Evolutionary conservation across 495 filamentous ascomycete genomes (phyloP).

Genomic region (Penicillium macrosclerotiorum): DNA sequence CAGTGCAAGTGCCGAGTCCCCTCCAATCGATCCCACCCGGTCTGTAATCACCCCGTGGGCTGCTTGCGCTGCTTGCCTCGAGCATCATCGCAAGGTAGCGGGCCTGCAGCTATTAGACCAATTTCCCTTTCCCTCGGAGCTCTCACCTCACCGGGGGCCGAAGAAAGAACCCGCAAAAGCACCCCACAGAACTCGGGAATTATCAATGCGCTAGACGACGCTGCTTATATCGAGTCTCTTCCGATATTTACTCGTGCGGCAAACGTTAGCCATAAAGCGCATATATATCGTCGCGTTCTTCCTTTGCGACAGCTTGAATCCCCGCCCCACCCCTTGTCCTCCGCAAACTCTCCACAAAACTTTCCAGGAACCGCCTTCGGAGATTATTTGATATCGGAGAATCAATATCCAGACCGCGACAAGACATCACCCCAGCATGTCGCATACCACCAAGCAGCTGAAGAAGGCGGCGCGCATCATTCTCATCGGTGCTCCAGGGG

Average conservation of each 20-base stretch:
- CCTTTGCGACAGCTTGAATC: neutral
- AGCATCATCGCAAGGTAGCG: neutral
- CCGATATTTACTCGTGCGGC: neutral
- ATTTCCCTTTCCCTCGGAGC: conserved; percentile 15
- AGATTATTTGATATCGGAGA: conserved; percentile 8
- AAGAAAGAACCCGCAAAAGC: conserved; percentile 22
- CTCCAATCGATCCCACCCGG: neutral
- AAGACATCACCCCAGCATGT: conserved; percentile 14
- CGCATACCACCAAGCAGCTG: conserved; percentile 49
- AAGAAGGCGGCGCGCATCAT: conserved; percentile 87
- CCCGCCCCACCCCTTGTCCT: neutral
- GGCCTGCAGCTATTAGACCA: neutral
- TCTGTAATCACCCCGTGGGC: neutral
- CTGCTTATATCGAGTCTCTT: conserved; percentile 3
- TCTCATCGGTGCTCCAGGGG: conserved; percentile 88
- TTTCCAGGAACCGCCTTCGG: conserved; percentile 11
- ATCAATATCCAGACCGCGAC: neutral
- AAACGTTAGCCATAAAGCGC: conserved; percentile 11
- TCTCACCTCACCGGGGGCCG: conserved; percentile 41
- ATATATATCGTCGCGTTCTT: neutral
- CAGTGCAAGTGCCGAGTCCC: conserved; percentile 7
- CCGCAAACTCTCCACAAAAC: neutral
- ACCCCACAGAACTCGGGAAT: conserved; percentile 27
- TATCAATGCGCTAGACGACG: conserved; percentile 12
- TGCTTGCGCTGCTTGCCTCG: neutral